Evolutionary conservation across 2,329 filamentous ascomycete species (phyloP), one percentile per base, ranked within the genome.

Genomic region (Aureobasidium pullulans): DNA sequence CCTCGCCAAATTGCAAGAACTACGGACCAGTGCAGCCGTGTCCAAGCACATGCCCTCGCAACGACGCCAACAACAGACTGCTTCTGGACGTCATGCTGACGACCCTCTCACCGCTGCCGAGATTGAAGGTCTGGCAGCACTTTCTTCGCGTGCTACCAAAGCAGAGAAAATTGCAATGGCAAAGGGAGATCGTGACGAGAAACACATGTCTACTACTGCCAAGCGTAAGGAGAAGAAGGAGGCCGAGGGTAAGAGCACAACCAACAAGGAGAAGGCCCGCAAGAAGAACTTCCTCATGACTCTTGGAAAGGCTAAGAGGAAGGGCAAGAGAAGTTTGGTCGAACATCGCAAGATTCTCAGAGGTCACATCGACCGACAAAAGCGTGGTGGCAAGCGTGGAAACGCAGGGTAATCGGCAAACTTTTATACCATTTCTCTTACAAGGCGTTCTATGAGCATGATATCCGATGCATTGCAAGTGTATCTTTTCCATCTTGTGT

Each of bases 201-300:
- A 61, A 39, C 91, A 96, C 77, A 91, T 93, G 78, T 89, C 85
- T 63, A 94, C 89, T 57, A 86, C 90, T 64, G 91, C 91, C 15
- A 86, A 89, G 70, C 82, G 89, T 68, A 90, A 90, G 80, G 85
- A 90, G 72, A 90, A 92, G 81, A 96, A 96, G 82, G 84, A 87
- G 68, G 81, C 85, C 1, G 84, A 91, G 75, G 94, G 94, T 69
- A 97, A 97, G 85, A 96, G 89, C 72, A 92, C 90, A 39, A 97
- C 93, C 65, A 99, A 99, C 76, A 89, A 89, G 77, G 94, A 99
- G 79, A 99, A 99, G 84, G 85, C 89, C 43, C 81, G 93, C 66
- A 90, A 90, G 82, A 99, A 99, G 88, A 99, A 99, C 75, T 96
- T 99, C 76, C 72, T 99, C 68, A 99, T 99, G 94, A 97, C 93